These are phyloP conservation scores for Daldinia sp. DNA, from an alignment of 2,329 filamentous ascomycete species.

Conservation along the genomic window DNA sequence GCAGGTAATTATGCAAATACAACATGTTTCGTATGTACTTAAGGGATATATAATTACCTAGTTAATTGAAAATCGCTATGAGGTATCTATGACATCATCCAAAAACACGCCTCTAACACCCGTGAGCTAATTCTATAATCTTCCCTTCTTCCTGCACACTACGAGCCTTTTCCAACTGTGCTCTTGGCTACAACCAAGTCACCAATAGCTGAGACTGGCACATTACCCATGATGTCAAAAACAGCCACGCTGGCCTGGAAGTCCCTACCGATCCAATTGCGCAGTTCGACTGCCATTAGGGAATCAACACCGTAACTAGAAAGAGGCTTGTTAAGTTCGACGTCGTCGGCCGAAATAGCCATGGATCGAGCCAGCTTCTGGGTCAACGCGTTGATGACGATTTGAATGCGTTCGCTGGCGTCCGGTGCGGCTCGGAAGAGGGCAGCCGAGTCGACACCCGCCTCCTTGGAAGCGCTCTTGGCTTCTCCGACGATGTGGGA, in stretches of 20 bases:
- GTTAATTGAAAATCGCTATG: too few relatives aligned
- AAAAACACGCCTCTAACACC: not conserved
- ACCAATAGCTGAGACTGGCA: constrained; percentile 28
- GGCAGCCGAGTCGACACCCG: constrained; percentile 11
- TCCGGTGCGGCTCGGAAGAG: constrained; percentile 20
- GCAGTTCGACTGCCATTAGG: constrained; percentile 47
- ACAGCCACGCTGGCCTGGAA: constrained; percentile 32
- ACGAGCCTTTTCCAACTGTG: constrained; percentile 28
- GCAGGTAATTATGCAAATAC: too few relatives aligned
- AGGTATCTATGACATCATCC: too few relatives aligned
- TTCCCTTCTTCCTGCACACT: not conserved
- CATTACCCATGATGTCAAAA: constrained; percentile 39
- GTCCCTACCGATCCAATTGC: constrained; percentile 44
- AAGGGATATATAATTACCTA: too few relatives aligned
- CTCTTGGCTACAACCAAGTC: constrained; percentile 37
- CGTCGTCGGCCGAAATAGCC: constrained; percentile 36
- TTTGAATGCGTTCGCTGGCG: constrained; percentile 18
- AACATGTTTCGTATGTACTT: too few relatives aligned
- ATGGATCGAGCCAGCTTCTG: constrained; percentile 39
- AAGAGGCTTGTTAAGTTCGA: constrained; percentile 40
- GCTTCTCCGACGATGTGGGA: constrained; percentile 23
- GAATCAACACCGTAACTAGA: constrained; percentile 47
- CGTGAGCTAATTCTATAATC: not conserved
- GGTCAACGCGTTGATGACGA: constrained; percentile 34
- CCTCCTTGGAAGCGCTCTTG: constrained; percentile 15